These are phyloP conservation scores for Fusarium camptoceras DNA, from an alignment of 2,329 filamentous ascomycete species.

Conservation along the genomic window DNA sequence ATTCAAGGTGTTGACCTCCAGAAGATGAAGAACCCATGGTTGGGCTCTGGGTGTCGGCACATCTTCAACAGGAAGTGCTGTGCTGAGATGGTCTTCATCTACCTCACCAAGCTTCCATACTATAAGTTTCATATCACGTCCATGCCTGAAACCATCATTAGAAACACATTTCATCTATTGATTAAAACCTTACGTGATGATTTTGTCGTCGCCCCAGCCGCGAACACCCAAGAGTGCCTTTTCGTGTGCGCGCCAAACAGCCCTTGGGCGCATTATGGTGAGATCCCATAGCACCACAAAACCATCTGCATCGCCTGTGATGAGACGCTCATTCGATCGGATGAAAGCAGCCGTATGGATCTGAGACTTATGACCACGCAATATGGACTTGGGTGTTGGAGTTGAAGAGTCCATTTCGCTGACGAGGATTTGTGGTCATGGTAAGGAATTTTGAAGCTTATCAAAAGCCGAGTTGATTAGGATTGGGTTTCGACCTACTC, in stretches of 20 bases:
- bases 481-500: neutral
- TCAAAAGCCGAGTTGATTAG: neutral
- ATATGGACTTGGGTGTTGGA: slow-evolving; percentile 67
- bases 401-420: slow-evolving; percentile 46
- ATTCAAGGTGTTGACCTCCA: slow-evolving; percentile 93
- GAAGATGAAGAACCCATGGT: slow-evolving; percentile 87
- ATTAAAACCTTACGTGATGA: slow-evolving; percentile 79
- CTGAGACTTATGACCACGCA: slow-evolving; percentile 86
- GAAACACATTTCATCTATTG: neutral
- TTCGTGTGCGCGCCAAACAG: slow-evolving; percentile 88
- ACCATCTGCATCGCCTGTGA: slow-evolving; percentile 90
- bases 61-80: slow-evolving; percentile 76
- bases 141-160: slow-evolving; percentile 70
- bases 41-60: slow-evolving; percentile 62
- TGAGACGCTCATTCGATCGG: slow-evolving; percentile 77
- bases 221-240: slow-evolving; percentile 80
- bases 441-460: slow-evolving; percentile 4
- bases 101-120: slow-evolving; percentile 79
- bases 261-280: slow-evolving; percentile 80
- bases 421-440: slow-evolving; percentile 8
- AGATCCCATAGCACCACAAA: slow-evolving; percentile 90
- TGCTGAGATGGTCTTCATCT: slow-evolving; percentile 74
- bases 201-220: slow-evolving; percentile 75
- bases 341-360: slow-evolving; percentile 83
- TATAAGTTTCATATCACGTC: slow-evolving; percentile 85